These are phyloP conservation scores for Cicer chorassanicum DNA, from an alignment of 306 rosid genomes.

Conservation along the genomic window DNA sequence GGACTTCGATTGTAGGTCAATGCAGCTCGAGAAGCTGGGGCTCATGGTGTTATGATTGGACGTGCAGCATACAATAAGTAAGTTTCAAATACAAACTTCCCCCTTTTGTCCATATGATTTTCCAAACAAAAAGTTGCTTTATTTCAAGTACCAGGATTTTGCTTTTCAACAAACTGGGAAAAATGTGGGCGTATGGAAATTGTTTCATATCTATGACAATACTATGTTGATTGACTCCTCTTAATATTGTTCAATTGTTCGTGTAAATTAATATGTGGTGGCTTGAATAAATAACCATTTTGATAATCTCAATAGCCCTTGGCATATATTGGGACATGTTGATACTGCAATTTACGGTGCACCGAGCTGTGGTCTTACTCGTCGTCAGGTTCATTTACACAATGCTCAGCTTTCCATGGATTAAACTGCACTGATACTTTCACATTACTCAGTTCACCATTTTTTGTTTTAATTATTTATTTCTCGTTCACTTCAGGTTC, in stretches of 20 bases:
- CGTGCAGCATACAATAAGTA: constrained; percentile 89
- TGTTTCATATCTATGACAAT: constrained; percentile 5
- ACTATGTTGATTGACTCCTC: constrained; percentile 31
- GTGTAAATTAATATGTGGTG: constrained; percentile 11
- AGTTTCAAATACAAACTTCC: background rate
- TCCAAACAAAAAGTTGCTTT: constrained; percentile 28
- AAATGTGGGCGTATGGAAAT: background rate
- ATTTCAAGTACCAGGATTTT: constrained; percentile 25
- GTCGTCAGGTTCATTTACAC: constrained; percentile 83
- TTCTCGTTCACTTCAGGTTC: constrained; percentile 54
- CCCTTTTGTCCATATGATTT: constrained; percentile 11
- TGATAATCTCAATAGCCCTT: constrained; percentile 67
- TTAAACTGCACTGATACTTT: constrained; percentile 37
- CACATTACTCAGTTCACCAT: constrained; percentile 16
- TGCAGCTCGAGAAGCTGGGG: constrained; percentile 81
- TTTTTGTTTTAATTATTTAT: constrained; percentile 36
- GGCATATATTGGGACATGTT: constrained; percentile 86
- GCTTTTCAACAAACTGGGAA: constrained; percentile 23
- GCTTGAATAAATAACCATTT: constrained; percentile 41
- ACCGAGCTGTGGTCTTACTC: constrained; percentile 71
- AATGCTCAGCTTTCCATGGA: constrained; percentile 44
- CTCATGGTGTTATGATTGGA: constrained; percentile 98
- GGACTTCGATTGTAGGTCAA: constrained; percentile 59
- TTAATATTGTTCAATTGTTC: constrained; percentile 28
- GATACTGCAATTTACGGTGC: constrained; percentile 83